A percentile compares a stretch with the other conserved stretches of the same genome.
phyloP scores from a whole-genome alignment of 371 early-diverging fungal species.

The Circinella minor region DNA sequence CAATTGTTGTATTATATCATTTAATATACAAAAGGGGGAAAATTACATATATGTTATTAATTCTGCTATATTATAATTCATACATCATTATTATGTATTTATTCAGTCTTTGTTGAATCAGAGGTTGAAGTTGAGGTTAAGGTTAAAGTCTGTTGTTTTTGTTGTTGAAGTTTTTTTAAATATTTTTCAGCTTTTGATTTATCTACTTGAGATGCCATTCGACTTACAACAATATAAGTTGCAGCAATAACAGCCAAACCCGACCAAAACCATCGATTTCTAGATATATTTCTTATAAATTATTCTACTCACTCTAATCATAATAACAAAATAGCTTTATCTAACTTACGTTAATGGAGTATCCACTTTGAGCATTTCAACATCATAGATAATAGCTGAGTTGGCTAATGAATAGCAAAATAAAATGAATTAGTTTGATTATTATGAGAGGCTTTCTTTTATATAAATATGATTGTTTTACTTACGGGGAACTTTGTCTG shows the following conservation, averaged over 20 bases:
- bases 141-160: too few relatives aligned
- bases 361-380: constrained; percentile 35
- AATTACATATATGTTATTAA: too few relatives aligned
- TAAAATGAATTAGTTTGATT: too few relatives aligned
- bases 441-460: background rate
- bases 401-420: constrained; percentile 21
- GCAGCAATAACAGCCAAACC: constrained; percentile 16
- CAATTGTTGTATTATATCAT: too few relatives aligned
- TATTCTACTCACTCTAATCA: too few relatives aligned
- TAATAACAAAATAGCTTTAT: background rate
- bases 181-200: constrained; percentile 25
- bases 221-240: constrained; percentile 18
- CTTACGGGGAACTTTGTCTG: constrained; percentile 42
- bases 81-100: too few relatives aligned
- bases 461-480: background rate
- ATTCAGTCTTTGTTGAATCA: constrained; percentile 3
- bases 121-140: constrained; percentile 2
- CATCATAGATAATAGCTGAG: constrained; percentile 42
- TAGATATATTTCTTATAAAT: background rate
- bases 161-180: constrained; percentile 28
- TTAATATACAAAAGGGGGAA: too few relatives aligned
- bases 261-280: constrained; percentile 48
- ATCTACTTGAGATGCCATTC: constrained; percentile 23
- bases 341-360: constrained; percentile 38
- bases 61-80: too few relatives aligned